A percentile compares a stretch with the other conserved stretches of the same genome.
phyloP scores from a whole-genome alignment of 2,329 filamentous ascomycete genomes.

The Fusarium cicatricum region DNA sequence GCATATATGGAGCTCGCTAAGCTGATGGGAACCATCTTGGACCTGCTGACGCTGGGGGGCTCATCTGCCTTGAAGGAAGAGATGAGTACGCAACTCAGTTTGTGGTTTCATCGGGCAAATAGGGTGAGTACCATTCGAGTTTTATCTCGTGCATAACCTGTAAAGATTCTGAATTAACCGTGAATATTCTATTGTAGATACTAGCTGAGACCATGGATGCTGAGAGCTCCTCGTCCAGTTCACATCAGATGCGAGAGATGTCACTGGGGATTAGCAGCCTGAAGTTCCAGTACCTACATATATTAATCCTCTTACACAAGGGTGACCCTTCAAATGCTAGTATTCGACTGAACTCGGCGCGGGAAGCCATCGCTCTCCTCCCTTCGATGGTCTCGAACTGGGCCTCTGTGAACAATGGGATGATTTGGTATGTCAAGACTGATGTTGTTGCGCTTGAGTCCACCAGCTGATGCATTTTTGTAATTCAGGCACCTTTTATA shows the following conservation, averaged over 20 bases:
- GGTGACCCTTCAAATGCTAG: neutral
- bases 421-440: conserved; percentile 1
- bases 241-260: conserved; percentile 4
- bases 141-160: neutral
- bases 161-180: neutral
- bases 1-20: neutral
- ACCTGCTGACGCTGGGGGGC: neutral
- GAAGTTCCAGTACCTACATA: conserved; percentile 7
- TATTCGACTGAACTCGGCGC: neutral
- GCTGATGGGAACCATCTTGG: neutral
- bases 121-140: neutral
- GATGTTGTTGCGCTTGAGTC: too few species aligned
- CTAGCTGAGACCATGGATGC: neutral
- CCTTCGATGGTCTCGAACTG: conserved; percentile 13
- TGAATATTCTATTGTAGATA: neutral
- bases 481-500: conserved; percentile 1
- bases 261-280: conserved; percentile 3
- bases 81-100: neutral
- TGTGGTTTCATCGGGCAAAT: neutral
- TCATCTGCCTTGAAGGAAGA: neutral
- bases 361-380: conserved; percentile 3
- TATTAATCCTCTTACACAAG: neutral
- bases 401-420: conserved; percentile 4
- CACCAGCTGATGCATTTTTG: fast-evolving
- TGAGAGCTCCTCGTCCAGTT: neutral